Evolutionary conservation across 2,329 filamentous ascomycete species (phyloP), one percentile per base, ranked within the genome.

Genomic region (Penicillium crustosum): DNA sequence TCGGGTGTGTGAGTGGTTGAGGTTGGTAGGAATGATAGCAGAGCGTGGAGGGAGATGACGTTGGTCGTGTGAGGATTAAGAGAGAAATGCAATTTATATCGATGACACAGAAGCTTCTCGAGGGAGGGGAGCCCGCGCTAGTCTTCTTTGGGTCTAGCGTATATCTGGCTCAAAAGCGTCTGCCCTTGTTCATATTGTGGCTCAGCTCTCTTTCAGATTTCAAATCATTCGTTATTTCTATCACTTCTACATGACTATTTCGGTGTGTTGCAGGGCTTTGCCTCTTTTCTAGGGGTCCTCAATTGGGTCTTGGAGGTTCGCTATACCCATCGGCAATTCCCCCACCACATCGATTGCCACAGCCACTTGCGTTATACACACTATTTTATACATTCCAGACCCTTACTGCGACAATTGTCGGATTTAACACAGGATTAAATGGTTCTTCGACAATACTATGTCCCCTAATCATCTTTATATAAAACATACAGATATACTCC

Each of bases 81-180:
- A 59, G 55, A 64, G 60, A 53, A 53, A 63, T 66, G 61, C 60
- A 72, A 70, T 73, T 73, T 73, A 72, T 73, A 72, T 65, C 53
- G 64, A 68, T 68, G 68, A 70, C 69, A 73, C 70, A 73, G 71
- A 74, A 74, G 69, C 70, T 74, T 74, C 72, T 71, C 69, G 71
- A 73, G 67, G 63, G 66, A 61, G 63, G 50, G 57, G 65, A 65
- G 57, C 49, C 59, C 25, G 57, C 59, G 43, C 70, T 73, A 73
- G 53, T 48, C 66, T 45, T 4, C 0, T 49, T 67, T 53, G 2
- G 63, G 65, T 1, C 55, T 70, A 68, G 66, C 12, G 54, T 19
- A 12, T 29, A 31, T 54, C 19, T 25, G 33, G 21, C 2, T 33
- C 35, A 23, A 39, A 31, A 19, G 44, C n/a, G 31, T 6, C 39